These are phyloP conservation scores for Geranium incanum DNA, from an alignment of 441 rosid genomes.

Conservation along the genomic window DNA sequence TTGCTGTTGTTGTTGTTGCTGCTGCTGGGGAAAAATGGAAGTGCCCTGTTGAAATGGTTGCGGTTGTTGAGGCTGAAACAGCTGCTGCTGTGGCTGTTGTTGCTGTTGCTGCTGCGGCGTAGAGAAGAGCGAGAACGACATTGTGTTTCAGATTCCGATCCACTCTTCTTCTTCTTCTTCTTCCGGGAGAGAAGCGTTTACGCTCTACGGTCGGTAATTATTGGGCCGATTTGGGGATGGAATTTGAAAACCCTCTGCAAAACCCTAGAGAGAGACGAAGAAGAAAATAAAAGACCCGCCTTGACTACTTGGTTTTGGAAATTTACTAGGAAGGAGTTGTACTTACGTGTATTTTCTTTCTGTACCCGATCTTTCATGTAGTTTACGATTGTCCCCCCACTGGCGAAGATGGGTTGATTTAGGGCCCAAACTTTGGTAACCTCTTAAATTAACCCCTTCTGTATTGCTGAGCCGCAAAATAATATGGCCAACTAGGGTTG, in stretches of 20 bases:
- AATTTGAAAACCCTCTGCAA: slow-evolving; percentile 1
- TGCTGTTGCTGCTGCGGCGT: slow-evolving; percentile 30
- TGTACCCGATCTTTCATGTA: no score
- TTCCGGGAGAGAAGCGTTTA: background rate
- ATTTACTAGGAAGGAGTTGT: background rate
- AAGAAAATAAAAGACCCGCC: background rate
- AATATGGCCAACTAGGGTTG: no score
- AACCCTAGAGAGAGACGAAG: background rate
- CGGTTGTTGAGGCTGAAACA: slow-evolving; percentile 31
- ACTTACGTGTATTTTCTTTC: background rate
- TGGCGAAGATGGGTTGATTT: no score
- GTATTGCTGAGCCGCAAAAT: no score
- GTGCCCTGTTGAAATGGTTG: slow-evolving; percentile 18
- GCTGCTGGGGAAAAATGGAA: slow-evolving; percentile 21
- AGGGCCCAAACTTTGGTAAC: no score
- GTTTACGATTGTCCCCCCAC: no score
- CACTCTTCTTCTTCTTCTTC: background rate
- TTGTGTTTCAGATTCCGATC: background rate
- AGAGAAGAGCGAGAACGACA: slow-evolving; percentile 22
- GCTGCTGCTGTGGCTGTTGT: slow-evolving; percentile 22
- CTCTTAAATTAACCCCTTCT: no score
- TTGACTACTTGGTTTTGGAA: background rate
- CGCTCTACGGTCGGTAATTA: background rate
- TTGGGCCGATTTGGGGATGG: background rate
- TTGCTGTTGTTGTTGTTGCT: slow-evolving; percentile 51